Evolutionary conservation across 441 rosid genomes (phyloP).

Genomic region (Gossypium schwendimanii): DNA sequence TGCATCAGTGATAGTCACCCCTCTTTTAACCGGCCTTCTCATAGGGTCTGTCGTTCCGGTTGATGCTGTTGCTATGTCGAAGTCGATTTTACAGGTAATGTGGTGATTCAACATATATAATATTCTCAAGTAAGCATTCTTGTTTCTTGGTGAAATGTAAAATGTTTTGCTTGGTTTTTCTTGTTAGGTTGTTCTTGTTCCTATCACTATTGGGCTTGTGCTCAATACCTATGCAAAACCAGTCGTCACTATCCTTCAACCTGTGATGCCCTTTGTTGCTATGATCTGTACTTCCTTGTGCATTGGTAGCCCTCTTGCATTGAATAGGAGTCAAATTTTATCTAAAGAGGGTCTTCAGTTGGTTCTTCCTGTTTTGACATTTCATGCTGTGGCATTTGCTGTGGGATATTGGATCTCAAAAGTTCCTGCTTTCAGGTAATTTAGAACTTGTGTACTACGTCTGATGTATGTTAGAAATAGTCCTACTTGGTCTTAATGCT

Average conservation of each 20-base stretch:
- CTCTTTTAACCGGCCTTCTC: slow-evolving; percentile 69
- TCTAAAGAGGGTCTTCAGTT: slow-evolving; percentile 55
- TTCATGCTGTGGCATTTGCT: slow-evolving; percentile 69
- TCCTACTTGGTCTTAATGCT: not conserved
- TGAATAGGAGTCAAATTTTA: slow-evolving; percentile 67
- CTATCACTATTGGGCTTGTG: slow-evolving; percentile 68
- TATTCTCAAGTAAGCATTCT: not conserved
- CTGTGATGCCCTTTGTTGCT: slow-evolving; percentile 90
- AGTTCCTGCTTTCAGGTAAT: slow-evolving; percentile 70
- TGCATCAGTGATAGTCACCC: slow-evolving; percentile 71
- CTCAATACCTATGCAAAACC: slow-evolving; percentile 90
- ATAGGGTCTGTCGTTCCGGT: slow-evolving; percentile 91
- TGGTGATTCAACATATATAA: slow-evolving; percentile 3
- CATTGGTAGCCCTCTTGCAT: slow-evolving; percentile 89
- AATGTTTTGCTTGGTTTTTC: slow-evolving; percentile 3
- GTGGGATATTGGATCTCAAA: slow-evolving; percentile 82
- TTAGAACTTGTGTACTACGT: not conserved
- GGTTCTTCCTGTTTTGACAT: slow-evolving; percentile 61
- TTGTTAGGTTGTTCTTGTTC: slow-evolving; percentile 80
- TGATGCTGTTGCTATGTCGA: slow-evolving; percentile 86
- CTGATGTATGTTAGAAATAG: not conserved
- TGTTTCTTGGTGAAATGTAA: not conserved
- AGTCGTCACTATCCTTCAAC: slow-evolving; percentile 51
- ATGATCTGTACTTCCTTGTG: slow-evolving; percentile 90
- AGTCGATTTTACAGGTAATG: slow-evolving; percentile 80